Conservation (phyloP, 2,329 filamentous ascomycete species). For the Pestalotiopsis sp. region DNA sequence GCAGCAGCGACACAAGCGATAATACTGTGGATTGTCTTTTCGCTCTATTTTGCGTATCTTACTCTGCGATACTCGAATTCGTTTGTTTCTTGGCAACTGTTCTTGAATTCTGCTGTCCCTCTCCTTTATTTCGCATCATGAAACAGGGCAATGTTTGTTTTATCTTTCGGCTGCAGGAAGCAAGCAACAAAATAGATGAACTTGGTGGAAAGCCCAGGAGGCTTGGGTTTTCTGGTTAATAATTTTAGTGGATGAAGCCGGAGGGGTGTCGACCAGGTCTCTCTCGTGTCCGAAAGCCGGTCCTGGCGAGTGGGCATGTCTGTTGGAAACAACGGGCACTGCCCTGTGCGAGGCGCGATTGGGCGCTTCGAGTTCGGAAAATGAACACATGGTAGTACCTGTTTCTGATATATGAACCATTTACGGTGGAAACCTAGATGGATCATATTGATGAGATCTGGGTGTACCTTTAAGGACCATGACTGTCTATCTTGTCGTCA, state of each 20-base stretch:
- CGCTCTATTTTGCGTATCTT: slow-evolving; percentile 13
- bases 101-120: slow-evolving; percentile 17
- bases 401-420: background rate
- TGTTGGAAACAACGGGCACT: slow-evolving; percentile 2
- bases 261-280: background rate
- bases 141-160: slow-evolving; percentile 29
- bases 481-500: background rate
- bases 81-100: slow-evolving; percentile 27
- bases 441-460: background rate
- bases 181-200: slow-evolving; percentile 30
- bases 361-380: background rate
- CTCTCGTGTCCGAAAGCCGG: slow-evolving; percentile 3
- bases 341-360: slow-evolving; percentile 4
- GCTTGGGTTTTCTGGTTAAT: slow-evolving; percentile 31
- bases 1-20: slow-evolving; percentile 4
- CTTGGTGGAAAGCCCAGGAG: slow-evolving; percentile 37
- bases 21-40: slow-evolving; percentile 16
- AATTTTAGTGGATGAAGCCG: slow-evolving; percentile 15
- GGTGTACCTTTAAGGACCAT: background rate
- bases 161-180: slow-evolving; percentile 29
- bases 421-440: background rate
- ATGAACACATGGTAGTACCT: background rate
- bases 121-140: slow-evolving; percentile 14
- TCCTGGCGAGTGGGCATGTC: background rate
- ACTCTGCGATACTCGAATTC: slow-evolving; percentile 22